These are phyloP conservation scores for Exophiala dermatitidis DNA, from an alignment of 2,329 filamentous ascomycete species.

Conservation along the genomic window DNA sequence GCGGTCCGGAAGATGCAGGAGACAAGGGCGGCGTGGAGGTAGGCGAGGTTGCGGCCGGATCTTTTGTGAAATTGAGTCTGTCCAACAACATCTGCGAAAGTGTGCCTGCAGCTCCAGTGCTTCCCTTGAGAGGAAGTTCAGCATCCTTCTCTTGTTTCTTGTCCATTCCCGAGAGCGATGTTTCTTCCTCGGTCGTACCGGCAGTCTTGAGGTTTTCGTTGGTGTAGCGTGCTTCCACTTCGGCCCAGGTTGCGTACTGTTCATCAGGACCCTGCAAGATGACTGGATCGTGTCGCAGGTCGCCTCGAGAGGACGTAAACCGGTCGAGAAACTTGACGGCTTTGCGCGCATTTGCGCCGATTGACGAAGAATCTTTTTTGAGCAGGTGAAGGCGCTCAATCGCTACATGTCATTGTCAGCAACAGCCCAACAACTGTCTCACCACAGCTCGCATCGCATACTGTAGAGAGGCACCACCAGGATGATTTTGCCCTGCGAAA, in stretches of 20 bases:
- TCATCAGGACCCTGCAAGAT: constrained; percentile 45
- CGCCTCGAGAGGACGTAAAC: constrained; percentile 43
- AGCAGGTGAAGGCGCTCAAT: constrained; percentile 42
- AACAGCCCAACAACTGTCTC: neutral
- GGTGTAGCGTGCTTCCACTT: constrained; percentile 38
- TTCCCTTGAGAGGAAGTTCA: constrained; percentile 23
- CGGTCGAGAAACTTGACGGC: constrained; percentile 47
- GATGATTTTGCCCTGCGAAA: constrained; percentile 43
- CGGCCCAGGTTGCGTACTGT: constrained; percentile 41
- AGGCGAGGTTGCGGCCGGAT: constrained; percentile 35
- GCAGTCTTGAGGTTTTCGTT: constrained; percentile 34
- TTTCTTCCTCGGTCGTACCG: constrained; percentile 10
- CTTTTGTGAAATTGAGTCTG: constrained; percentile 43
- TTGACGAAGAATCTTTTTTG: constrained; percentile 41
- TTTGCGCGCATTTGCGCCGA: constrained; percentile 46
- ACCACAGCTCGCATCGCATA: constrained; percentile 31
- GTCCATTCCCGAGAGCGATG: constrained; percentile 2
- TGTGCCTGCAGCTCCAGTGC: constrained; percentile 29
- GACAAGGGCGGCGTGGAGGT: constrained; percentile 39
- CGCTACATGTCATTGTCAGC: constrained; percentile 30
- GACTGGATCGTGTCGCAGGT: constrained; percentile 38
- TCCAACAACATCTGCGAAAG: constrained; percentile 43
- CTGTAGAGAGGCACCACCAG: constrained; percentile 48
- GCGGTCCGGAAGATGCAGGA: constrained; percentile 36
- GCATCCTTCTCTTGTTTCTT: constrained; percentile 13